phyloP scores from a whole-genome alignment of 1,284 basidiomycete genomes.

The Coniferiporia sulphurascens region DNA sequence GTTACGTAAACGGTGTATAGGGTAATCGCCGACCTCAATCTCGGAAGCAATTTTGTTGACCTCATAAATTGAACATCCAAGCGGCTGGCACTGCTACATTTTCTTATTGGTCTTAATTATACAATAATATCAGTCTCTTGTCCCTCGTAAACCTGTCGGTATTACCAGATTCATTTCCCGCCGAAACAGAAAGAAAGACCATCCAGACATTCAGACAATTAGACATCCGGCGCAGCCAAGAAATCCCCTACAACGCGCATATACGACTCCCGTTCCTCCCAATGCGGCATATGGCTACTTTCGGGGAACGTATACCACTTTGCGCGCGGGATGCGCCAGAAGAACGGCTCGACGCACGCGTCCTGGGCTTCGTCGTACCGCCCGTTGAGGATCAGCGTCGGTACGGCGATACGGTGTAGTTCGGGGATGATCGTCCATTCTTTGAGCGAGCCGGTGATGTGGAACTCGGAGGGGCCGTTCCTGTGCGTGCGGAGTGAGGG shows the following conservation, averaged over 20 bases:
- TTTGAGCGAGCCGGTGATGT: conserved; percentile 43
- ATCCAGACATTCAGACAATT: too few relatives aligned
- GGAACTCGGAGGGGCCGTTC: conserved; percentile 49
- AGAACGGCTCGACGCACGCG: conserved; percentile 38
- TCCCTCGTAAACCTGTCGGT: too few relatives aligned
- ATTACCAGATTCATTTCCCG: too few relatives aligned
- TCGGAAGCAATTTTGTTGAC: too few relatives aligned
- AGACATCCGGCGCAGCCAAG: too few relatives aligned
- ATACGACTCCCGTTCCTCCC: conserved; percentile 43
- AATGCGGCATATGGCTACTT: conserved; percentile 40
- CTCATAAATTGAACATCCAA: too few relatives aligned
- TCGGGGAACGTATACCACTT: conserved; percentile 46
- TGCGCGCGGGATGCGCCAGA: conserved; percentile 38
- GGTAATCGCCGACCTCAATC: too few relatives aligned
- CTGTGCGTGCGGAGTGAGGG: conserved; percentile 26
- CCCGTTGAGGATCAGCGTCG: conserved; percentile 50
- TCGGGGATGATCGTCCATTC: conserved; percentile 43
- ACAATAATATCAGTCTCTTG: too few relatives aligned
- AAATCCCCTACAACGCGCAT: conserved; percentile 37
- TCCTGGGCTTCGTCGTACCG: conserved; percentile 48
- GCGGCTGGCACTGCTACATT: too few relatives aligned
- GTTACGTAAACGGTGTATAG: too few relatives aligned
- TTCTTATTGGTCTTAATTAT: too few relatives aligned
- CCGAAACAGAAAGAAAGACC: too few relatives aligned
- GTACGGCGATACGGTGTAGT: conserved; percentile 39